These are phyloP conservation scores for Nakataea oryzae DNA, from an alignment of 2,329 filamentous ascomycete species.

Conservation along the genomic window DNA sequence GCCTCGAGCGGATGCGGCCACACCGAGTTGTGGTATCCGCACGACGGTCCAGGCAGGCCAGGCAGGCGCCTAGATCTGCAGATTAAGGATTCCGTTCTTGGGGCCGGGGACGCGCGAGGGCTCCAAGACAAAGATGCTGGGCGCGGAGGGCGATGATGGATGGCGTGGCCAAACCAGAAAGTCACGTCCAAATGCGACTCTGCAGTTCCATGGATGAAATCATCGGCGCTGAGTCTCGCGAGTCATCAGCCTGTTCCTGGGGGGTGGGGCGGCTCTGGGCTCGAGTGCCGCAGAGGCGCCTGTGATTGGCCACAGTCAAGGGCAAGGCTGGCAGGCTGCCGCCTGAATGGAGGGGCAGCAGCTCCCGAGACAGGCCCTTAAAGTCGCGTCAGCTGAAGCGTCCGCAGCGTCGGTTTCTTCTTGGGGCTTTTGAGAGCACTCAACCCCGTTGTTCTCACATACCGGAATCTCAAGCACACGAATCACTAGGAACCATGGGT, in stretches of 20 bases:
- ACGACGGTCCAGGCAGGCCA: neutral
- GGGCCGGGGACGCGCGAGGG: too few relatives aligned
- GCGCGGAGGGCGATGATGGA: neutral
- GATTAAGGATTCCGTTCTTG: neutral
- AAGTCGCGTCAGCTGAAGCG: neutral
- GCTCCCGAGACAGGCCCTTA: neutral
- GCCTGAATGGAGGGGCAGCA: neutral
- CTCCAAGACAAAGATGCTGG: neutral
- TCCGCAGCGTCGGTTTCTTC: neutral
- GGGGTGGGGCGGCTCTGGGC: neutral
- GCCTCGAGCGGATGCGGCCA: neutral
- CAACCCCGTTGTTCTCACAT: neutral
- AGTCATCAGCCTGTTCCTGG: neutral
- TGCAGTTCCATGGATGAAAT: neutral
- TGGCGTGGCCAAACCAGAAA: neutral
- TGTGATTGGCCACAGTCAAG: neutral
- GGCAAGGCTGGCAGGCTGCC: neutral
- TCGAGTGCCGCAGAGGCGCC: neutral
- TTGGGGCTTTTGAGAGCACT: neutral
- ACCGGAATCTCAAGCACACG: neutral
- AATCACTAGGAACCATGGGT: slow-evolving; percentile 41
- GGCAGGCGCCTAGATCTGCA: neutral
- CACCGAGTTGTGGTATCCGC: neutral
- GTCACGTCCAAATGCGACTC: neutral
- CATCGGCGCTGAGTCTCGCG: neutral